These are phyloP conservation scores for Suhomyces xylopsoci DNA, from an alignment of 805 yeast species.

Conservation along the genomic window DNA sequence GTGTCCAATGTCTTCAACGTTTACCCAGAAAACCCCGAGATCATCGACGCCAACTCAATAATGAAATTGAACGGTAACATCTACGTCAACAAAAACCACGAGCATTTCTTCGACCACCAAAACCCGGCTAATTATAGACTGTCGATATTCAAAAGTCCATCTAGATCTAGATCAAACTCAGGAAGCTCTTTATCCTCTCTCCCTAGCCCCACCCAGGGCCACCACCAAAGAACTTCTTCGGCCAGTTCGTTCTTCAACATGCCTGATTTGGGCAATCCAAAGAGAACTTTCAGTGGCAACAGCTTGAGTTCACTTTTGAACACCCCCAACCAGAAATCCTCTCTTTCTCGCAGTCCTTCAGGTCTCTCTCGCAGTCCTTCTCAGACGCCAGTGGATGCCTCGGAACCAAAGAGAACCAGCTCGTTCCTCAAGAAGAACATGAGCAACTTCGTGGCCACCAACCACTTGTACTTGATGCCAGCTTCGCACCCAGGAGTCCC, in stretches of 20 bases:
- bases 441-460: conserved; percentile 29
- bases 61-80: conserved; percentile 56
- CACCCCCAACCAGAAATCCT: neutral
- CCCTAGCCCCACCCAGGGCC: conserved; percentile 7
- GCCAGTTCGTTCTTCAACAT: conserved; percentile 29
- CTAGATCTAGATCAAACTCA: conserved; percentile 16
- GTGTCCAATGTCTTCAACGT: conserved; percentile 51
- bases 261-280: conserved; percentile 22
- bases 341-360: neutral
- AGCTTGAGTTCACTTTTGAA: neutral
- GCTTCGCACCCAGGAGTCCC: conserved; percentile 69
- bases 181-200: conserved; percentile 16
- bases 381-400: neutral
- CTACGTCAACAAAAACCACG: conserved; percentile 41
- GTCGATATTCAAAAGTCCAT: conserved; percentile 1
- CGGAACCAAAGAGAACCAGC: conserved; percentile 11
- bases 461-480: conserved; percentile 65
- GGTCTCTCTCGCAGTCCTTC: neutral
- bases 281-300: conserved; percentile 2
- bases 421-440: conserved; percentile 28
- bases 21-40: conserved; percentile 54
- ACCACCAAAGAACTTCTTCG: conserved; percentile 21
- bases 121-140: neutral
- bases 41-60: conserved; percentile 56
- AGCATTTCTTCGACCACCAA: conserved; percentile 24